Conservation (phyloP, 805 yeast species). For the Ogataea ganodermae region DNA sequence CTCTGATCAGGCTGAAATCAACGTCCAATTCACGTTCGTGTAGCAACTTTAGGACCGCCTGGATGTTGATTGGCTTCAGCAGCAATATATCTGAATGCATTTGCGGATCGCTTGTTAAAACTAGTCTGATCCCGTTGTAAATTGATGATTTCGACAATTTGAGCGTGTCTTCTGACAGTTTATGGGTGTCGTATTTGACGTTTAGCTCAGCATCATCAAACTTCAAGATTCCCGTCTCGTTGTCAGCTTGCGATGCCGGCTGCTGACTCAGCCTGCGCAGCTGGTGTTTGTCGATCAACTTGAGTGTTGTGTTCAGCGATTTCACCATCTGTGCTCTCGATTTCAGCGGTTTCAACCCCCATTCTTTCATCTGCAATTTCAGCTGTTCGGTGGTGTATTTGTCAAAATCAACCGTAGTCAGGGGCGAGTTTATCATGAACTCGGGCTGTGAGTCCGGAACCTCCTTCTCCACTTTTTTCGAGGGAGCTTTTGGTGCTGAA, state of each 20-base stretch:
- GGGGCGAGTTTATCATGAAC: constrained; percentile 1
- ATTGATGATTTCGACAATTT: constrained; percentile 13
- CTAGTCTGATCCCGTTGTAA: constrained; percentile 20
- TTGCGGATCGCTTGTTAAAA: constrained; percentile 19
- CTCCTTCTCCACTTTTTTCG: constrained; percentile 11
- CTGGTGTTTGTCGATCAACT: constrained; percentile 21
- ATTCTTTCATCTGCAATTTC: constrained; percentile 30
- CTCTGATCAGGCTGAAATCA: constrained; percentile 24
- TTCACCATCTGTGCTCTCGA: constrained; percentile 38
- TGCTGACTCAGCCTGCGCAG: constrained; percentile 12
- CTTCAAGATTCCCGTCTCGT: constrained; percentile 9
- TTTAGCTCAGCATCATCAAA: constrained; percentile 20
- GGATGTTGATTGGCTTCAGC: constrained; percentile 30
- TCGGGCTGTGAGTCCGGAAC: constrained; percentile 25
- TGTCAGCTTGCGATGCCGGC: constrained; percentile 5
- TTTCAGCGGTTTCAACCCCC: constrained; percentile 43
- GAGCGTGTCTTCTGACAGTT: constrained; percentile 13
- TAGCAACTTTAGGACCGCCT: constrained; percentile 19
- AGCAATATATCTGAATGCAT: constrained; percentile 23
- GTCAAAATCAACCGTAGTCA: constrained; percentile 15
- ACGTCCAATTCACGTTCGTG: constrained; percentile 18
- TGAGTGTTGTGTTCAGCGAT: constrained; percentile 27
- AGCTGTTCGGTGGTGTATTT: constrained; percentile 22
- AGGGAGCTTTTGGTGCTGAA: neutral
- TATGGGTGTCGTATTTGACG: constrained; percentile 14